Percentiles rank a stretch among this genome's conserved stretches.
Conservation (phyloP, 176 grass and related monocot species). For the Oryza longistaminata region DNA sequence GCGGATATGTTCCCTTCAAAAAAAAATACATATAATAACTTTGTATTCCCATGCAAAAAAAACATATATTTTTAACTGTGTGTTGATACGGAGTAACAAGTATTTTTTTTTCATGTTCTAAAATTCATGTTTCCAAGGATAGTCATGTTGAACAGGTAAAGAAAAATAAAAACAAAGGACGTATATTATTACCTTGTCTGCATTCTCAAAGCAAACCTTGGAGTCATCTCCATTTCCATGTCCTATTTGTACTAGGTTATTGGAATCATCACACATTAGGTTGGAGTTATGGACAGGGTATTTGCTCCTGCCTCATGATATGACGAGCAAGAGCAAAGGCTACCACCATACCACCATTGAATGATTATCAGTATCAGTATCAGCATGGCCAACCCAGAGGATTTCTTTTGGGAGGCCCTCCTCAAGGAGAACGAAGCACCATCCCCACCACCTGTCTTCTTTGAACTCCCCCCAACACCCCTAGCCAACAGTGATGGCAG, state of each 20-base stretch:
- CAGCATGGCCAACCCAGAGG: slow-evolving; percentile 5
- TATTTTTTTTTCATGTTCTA: too few relatives aligned
- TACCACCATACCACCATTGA: too few relatives aligned
- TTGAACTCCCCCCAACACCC: neutral
- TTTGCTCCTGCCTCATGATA: neutral
- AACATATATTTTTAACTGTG: too few relatives aligned
- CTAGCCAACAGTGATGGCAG: neutral
- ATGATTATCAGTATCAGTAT: neutral
- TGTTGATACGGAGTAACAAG: too few relatives aligned
- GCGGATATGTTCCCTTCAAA: too few relatives aligned
- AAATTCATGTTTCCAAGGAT: too few relatives aligned
- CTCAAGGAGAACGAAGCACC: neutral
- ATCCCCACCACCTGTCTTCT: slow-evolving; percentile 17
- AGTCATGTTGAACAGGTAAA: too few relatives aligned
- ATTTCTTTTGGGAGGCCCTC: slow-evolving; percentile 6
- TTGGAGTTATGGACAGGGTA: neutral
- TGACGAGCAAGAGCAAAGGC: neutral
- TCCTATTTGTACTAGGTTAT: neutral
- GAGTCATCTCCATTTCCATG: neutral
- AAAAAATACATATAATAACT: too few relatives aligned
- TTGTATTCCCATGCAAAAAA: too few relatives aligned
- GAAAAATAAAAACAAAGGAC: too few relatives aligned
- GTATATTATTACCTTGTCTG: neutral
- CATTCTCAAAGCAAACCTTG: neutral
- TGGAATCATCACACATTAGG: neutral